A percentile compares a stretch with the other conserved stretches of the same genome.
Evolutionary conservation across 805 yeast genomes (phyloP).

Genomic region (Metschnikowia lachancei): DNA sequence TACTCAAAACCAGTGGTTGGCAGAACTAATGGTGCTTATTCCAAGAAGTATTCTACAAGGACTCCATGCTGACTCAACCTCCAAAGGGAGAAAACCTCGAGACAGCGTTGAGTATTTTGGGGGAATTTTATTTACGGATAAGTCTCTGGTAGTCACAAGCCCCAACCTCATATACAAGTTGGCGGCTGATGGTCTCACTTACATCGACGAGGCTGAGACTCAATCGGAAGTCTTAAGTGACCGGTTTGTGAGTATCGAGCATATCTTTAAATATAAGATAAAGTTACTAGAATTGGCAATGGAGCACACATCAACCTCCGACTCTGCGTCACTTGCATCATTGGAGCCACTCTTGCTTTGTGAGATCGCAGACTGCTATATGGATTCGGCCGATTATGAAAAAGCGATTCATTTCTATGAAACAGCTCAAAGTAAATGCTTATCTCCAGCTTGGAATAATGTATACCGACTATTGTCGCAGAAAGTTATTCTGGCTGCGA

Average conservation of each 20-base stretch:
- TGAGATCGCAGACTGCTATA: conserved; percentile 52
- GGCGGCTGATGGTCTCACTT: conserved; percentile 33
- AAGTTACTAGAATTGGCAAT: conserved; percentile 5
- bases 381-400: conserved; percentile 10
- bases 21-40: conserved; percentile 50
- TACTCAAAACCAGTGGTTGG: conserved; percentile 64
- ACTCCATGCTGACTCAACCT: conserved; percentile 15
- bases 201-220: not conserved
- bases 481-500: conserved; percentile 1
- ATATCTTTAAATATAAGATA: conserved; percentile 10
- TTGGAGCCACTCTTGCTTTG: conserved; percentile 37
- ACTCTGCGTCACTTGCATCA: not conserved
- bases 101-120: conserved; percentile 27
- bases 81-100: conserved; percentile 14
- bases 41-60: conserved; percentile 40
- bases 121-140: conserved; percentile 31
- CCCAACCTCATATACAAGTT: conserved; percentile 30
- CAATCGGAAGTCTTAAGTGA: conserved; percentile 3
- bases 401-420: conserved; percentile 24
- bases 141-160: conserved; percentile 26
- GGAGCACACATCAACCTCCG: not conserved
- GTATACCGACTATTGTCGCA: conserved; percentile 12
- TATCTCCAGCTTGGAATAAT: not conserved
- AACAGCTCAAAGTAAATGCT: conserved; percentile 1
- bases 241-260: conserved; percentile 1